Evolutionary conservation across 2,329 filamentous ascomycete genomes (phyloP), one percentile per base, ranked within the genome.

Genomic region (Xylaria sp.): DNA sequence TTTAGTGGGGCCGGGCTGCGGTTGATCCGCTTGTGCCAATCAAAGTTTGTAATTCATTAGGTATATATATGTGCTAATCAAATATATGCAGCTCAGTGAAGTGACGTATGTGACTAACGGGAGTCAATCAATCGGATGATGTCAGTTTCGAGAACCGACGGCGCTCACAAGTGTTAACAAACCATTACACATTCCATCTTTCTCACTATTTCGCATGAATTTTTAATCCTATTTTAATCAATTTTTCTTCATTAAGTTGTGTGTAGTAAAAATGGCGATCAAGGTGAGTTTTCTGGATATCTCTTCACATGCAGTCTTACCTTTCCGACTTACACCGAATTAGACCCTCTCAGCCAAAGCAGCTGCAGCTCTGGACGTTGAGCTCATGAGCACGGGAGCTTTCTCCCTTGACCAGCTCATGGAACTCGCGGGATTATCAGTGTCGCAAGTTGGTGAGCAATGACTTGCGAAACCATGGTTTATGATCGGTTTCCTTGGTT

Each of bases 361-460:
- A 65, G 94, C 94, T 0, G 88, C 90, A 0, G 89, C 91, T 52
- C 83, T 99, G 16, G 94, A 99, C 73, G 87, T 90, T 74, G 93
- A 99, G 72, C 86, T 99, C 63, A 97, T 99, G 92, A 90, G 85
- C 71, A 83, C 84, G 9, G 85, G 87, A 0, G 92, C 90, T 7
- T 99, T 96, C 76, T 96, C 91, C 9, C 83, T 99, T 58, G 94
- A 97, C 72, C 94, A 99, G 75, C 80, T 99, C 53, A 97, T 99
- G 94, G 94, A 97, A 73, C 79, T 99, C 6, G 94, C 94, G 49
- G 94, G 94, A 0, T 81, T 99, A 0, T 92, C 92, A 0, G 92
- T 97, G 30, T 93, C 93, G 10, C 92, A 97, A 79, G 92, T 89
- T 54, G 86, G 91, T 92, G 50, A 51, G 58, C n/a, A 72, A 60